Conservation (phyloP, 495 filamentous ascomycete species). For the Amphirosellinia nigrospora region DNA sequence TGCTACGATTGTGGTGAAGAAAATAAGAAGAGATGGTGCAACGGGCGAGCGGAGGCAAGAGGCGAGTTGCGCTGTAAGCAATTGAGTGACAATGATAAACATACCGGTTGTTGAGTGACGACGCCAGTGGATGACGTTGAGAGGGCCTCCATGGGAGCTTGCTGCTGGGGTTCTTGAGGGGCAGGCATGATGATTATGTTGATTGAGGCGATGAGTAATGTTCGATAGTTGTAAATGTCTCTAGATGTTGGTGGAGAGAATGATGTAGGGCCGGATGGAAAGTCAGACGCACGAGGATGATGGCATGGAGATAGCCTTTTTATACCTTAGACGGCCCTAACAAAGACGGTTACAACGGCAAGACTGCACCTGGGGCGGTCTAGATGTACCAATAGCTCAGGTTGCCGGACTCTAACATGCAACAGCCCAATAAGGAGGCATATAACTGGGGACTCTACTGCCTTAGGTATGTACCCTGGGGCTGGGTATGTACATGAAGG, state of each 20-base stretch:
- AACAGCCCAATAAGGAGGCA: conserved; percentile 7
- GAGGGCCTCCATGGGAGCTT: conserved; percentile 44
- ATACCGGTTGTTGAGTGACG: conserved; percentile 41
- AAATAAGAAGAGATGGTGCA: not conserved
- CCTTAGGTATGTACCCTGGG: not conserved
- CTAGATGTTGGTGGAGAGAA: not conserved
- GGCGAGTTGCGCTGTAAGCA: not conserved
- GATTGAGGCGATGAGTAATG: conserved; percentile 6
- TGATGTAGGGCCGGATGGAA: not conserved
- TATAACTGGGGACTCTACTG: not conserved
- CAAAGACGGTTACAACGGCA: conserved; percentile 12
- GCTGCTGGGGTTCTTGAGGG: conserved; percentile 40
- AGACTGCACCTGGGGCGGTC: not conserved
- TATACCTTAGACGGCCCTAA: not conserved
- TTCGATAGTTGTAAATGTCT: not conserved
- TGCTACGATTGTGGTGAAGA: not conserved
- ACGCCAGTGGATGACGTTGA: conserved; percentile 32
- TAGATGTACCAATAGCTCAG: not conserved
- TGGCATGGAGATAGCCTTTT: conserved; percentile 7
- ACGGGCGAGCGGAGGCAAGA: not conserved
- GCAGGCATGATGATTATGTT: conserved; percentile 34
- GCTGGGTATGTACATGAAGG: not conserved
- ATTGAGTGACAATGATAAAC: conserved; percentile 6
- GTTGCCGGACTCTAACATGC: not conserved
- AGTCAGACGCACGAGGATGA: not conserved